Percentiles rank a stretch among this genome's conserved stretches.
phyloP scores from a whole-genome alignment of 192 early-diverging fungal species.

The Thamnidium elegans region DNA sequence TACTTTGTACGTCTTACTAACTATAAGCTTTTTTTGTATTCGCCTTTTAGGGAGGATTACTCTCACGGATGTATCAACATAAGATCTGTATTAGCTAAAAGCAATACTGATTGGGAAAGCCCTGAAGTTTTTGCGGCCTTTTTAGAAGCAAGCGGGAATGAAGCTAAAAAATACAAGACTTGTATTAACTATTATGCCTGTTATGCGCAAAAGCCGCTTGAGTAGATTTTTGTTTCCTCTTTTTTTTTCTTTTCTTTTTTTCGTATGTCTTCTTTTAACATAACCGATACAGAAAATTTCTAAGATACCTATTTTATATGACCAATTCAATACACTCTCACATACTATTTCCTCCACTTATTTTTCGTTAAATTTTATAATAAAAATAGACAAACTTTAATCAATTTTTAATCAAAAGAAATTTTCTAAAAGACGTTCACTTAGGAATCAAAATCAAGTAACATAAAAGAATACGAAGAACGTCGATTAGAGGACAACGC shows the following conservation, averaged over 20 bases:
- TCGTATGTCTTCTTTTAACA: too few relatives aligned
- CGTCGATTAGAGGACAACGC: too few relatives aligned
- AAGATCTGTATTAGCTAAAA: neutral
- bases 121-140: neutral
- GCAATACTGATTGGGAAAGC: neutral
- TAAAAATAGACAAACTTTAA: too few relatives aligned
- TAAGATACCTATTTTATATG: too few relatives aligned
- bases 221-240: neutral
- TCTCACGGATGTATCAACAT: conserved; percentile 1
- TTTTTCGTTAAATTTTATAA: too few relatives aligned
- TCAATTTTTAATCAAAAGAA: too few relatives aligned
- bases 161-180: conserved; percentile 7
- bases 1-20: neutral
- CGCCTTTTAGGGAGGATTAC: conserved; percentile 11
- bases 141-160: neutral
- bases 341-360: too few relatives aligned
- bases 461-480: too few relatives aligned
- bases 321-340: too few relatives aligned
- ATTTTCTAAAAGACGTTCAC: too few relatives aligned
- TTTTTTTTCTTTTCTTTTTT: neutral
- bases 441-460: too few relatives aligned
- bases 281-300: too few relatives aligned
- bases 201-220: conserved; percentile 16
- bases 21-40: neutral
- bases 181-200: neutral